A percentile compares a stretch with the other conserved stretches of the same genome.
phyloP scores from a whole-genome alignment of 1,284 basidiomycete genomes.

The Pseudozyma sp. region DNA sequence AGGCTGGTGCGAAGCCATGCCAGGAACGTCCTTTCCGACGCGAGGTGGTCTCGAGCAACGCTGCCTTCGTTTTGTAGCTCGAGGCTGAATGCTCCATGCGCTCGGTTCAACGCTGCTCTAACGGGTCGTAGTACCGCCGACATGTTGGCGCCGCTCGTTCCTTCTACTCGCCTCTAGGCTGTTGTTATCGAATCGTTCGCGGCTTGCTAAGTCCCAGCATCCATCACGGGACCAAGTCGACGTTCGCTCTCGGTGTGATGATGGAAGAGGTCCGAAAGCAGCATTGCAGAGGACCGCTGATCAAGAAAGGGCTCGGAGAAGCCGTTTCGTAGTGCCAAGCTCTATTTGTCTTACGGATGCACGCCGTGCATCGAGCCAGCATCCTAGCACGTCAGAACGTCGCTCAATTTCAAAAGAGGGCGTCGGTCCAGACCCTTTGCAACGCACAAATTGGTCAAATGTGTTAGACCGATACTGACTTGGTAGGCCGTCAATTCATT shows the following conservation, averaged over 20 bases:
- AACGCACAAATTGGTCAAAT: no score
- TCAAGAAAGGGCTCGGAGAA: no score
- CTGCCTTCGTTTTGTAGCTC: constrained; percentile 65
- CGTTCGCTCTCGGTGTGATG: neutral
- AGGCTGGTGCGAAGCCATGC: constrained; percentile 69
- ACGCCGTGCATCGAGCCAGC: neutral
- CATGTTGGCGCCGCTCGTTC: constrained; percentile 10
- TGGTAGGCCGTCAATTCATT: no score
- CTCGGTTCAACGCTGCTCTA: constrained; percentile 19
- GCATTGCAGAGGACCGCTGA: no score
- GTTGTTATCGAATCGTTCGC: neutral
- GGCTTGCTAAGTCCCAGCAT: no score
- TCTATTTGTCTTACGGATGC: neutral
- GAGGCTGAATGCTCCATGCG: constrained; percentile 31
- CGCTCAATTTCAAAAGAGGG: neutral
- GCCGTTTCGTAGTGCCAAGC: neutral
- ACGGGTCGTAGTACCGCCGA: constrained; percentile 27
- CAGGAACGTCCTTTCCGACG: constrained; percentile 67
- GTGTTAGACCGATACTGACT: no score
- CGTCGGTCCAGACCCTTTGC: no score
- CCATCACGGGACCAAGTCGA: neutral
- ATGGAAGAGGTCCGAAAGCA: neutral
- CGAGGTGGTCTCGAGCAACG: constrained; percentile 68
- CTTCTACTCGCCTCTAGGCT: neutral
- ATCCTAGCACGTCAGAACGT: neutral